Evolutionary conservation across 2,329 filamentous ascomycete genomes (phyloP).

Genomic region (Plenodomus lindquistii): DNA sequence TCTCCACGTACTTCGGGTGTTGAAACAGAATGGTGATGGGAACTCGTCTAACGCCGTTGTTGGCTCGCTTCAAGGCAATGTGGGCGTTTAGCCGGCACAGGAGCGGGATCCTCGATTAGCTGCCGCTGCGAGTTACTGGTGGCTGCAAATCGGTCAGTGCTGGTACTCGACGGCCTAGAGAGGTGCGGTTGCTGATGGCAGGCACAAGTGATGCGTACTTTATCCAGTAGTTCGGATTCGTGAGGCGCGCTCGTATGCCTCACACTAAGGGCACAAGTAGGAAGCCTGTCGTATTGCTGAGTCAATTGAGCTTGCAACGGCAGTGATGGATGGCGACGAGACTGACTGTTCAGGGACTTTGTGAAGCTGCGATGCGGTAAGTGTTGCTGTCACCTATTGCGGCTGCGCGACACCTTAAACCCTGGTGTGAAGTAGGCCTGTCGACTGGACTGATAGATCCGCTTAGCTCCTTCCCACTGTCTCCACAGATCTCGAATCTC

Average conservation of each 20-base stretch:
- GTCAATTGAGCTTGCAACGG: slow-evolving; percentile 15
- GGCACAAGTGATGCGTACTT: slow-evolving; percentile 31
- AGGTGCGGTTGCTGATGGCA: slow-evolving; percentile 22
- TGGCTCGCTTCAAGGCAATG: slow-evolving; percentile 44
- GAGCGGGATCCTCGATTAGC: slow-evolving; percentile 43
- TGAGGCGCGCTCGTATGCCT: slow-evolving; percentile 18
- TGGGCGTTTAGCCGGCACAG: slow-evolving; percentile 44
- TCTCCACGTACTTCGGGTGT: slow-evolving; percentile 18
- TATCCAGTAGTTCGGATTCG: slow-evolving; percentile 33
- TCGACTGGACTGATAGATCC: slow-evolving; percentile 32
- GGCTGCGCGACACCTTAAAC: slow-evolving; percentile 40
- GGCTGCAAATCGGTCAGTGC: slow-evolving; percentile 32
- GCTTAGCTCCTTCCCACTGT: slow-evolving; percentile 44
- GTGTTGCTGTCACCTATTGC: slow-evolving; percentile 28
- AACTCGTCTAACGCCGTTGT: slow-evolving; percentile 38
- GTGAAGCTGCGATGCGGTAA: slow-evolving; percentile 14
- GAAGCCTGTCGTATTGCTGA: slow-evolving; percentile 16
- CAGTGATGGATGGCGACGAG: slow-evolving; percentile 7
- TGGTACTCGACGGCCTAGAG: slow-evolving; percentile 21
- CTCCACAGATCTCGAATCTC: slow-evolving; percentile 44
- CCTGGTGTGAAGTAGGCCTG: slow-evolving; percentile 35
- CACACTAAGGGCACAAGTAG: slow-evolving; percentile 17
- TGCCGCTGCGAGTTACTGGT: slow-evolving; percentile 40
- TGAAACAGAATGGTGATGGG: slow-evolving; percentile 19
- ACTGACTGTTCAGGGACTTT: slow-evolving; percentile 14